Evolutionary conservation across 139 green algal species (phyloP).

Genomic region (Chlamydomonas sp.): DNA sequence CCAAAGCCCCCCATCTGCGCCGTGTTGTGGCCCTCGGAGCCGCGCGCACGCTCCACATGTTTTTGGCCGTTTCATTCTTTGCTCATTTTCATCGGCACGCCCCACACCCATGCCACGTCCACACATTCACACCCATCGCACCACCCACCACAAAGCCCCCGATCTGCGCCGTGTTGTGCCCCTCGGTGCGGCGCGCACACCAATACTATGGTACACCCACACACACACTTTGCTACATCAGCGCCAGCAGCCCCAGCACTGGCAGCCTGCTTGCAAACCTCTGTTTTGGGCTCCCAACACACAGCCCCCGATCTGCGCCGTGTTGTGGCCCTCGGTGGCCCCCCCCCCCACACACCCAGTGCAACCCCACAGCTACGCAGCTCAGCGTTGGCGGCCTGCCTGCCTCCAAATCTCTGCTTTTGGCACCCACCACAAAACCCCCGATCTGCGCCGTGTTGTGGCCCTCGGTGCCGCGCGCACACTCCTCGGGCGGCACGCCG

Average conservation of each 20-base stretch:
- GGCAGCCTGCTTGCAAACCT: background rate
- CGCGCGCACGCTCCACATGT: background rate
- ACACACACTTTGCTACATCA: background rate
- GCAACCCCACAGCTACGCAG: background rate
- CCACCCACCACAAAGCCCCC: background rate
- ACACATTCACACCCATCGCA: background rate
- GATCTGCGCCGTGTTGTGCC: background rate
- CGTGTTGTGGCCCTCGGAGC: no score
- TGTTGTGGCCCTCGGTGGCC: background rate
- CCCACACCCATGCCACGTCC: background rate
- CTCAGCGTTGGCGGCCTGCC: background rate
- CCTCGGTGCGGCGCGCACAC: background rate
- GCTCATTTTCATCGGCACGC: background rate
- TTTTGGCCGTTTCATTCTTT: background rate
- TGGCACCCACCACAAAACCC: conserved; percentile 47
- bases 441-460: conserved; percentile 59
- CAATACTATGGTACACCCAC: background rate
- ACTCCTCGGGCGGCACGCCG: conserved; percentile 42
- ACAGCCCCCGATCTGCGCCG: background rate
- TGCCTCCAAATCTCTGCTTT: background rate
- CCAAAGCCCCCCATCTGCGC: background rate
- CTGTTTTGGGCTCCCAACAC: background rate
- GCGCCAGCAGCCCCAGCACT: background rate
- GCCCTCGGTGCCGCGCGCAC: conserved; percentile 44
- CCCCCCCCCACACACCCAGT: background rate